phyloP scores from a whole-genome alignment of 2,329 filamentous ascomycete species.

The Dothideomycetes sp. region DNA sequence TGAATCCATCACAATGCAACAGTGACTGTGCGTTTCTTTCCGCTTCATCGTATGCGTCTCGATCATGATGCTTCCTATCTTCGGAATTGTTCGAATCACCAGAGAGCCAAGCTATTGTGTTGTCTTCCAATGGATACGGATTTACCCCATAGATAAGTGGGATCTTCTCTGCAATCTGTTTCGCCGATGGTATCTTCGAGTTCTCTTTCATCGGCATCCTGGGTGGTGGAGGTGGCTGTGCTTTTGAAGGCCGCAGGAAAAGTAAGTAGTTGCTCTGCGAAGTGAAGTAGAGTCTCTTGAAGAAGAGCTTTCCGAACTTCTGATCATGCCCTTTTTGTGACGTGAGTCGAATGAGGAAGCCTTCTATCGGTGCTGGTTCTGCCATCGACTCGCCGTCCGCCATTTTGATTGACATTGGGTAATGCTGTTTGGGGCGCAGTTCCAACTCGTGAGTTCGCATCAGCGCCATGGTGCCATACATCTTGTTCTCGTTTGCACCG shows the following conservation, averaged over 20 bases:
- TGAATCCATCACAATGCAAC: conserved; percentile 52
- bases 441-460: conserved; percentile 57
- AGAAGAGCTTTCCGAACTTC: conserved; percentile 51
- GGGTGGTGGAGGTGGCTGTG: conserved; percentile 47
- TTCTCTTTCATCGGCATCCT: conserved; percentile 37
- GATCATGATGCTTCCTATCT: conserved; percentile 43
- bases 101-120: conserved; percentile 49
- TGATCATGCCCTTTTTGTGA: conserved; percentile 52
- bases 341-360: conserved; percentile 56
- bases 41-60: conserved; percentile 50
- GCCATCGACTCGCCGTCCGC: conserved; percentile 37
- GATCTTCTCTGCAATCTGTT: conserved; percentile 46
- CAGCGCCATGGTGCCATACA: conserved; percentile 63
- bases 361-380: conserved; percentile 56
- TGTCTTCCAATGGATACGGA: conserved; percentile 46
- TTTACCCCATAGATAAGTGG: conserved; percentile 54
- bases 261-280: conserved; percentile 54
- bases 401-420: conserved; percentile 43
- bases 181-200: conserved; percentile 43
- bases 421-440: conserved; percentile 55
- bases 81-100: conserved; percentile 34
- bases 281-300: conserved; percentile 57
- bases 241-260: conserved; percentile 52
- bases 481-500: conserved; percentile 55
- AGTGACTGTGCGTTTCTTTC: conserved; percentile 51